Evolutionary conservation across 2,329 filamentous ascomycete genomes (phyloP).

Genomic region (Penicillium expansum): DNA sequence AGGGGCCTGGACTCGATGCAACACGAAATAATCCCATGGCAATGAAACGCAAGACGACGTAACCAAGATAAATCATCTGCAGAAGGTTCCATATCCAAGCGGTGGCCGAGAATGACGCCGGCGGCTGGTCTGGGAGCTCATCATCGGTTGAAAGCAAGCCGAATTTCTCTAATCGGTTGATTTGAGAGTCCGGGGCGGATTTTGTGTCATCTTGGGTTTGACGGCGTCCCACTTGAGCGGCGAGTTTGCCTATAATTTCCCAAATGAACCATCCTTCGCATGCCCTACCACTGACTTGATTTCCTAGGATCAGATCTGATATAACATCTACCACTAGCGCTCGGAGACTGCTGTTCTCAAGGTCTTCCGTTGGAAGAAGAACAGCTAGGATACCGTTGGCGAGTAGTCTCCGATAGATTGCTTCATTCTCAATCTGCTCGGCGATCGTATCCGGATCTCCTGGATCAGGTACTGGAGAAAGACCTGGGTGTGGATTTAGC

Average conservation of each 20-base stretch:
- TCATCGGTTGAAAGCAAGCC: slow-evolving; percentile 50
- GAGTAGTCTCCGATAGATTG: slow-evolving; percentile 81
- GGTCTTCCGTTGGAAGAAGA: slow-evolving; percentile 85
- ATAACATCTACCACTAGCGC: slow-evolving; percentile 83
- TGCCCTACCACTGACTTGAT: slow-evolving; percentile 72
- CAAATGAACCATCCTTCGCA: slow-evolving; percentile 88
- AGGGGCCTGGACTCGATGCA: slow-evolving; percentile 57
- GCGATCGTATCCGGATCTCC: slow-evolving; percentile 51
- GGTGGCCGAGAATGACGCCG: slow-evolving; percentile 35
- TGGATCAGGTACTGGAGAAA: slow-evolving; percentile 70
- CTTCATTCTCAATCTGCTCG: slow-evolving; percentile 73
- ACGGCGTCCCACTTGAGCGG: slow-evolving; percentile 45
- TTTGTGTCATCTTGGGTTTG: slow-evolving; percentile 8
- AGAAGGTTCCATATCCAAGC: slow-evolving; percentile 52
- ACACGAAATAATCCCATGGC: slow-evolving; percentile 64
- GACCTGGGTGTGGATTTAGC: slow-evolving; percentile 73
- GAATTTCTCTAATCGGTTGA: slow-evolving; percentile 55
- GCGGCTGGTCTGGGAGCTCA: slow-evolving; percentile 26
- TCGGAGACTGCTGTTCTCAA: slow-evolving; percentile 82
- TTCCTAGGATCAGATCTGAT: slow-evolving; percentile 84
- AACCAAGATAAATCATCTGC: slow-evolving; percentile 51
- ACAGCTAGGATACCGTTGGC: slow-evolving; percentile 77
- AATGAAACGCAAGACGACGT: slow-evolving; percentile 65
- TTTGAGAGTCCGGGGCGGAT: slow-evolving; percentile 20
- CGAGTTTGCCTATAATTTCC: slow-evolving; percentile 74